Percentiles rank a stretch among this genome's conserved stretches.
phyloP scores from a whole-genome alignment of 768 basidiomycete species.

The Boletus pseudo-olivaceus region DNA sequence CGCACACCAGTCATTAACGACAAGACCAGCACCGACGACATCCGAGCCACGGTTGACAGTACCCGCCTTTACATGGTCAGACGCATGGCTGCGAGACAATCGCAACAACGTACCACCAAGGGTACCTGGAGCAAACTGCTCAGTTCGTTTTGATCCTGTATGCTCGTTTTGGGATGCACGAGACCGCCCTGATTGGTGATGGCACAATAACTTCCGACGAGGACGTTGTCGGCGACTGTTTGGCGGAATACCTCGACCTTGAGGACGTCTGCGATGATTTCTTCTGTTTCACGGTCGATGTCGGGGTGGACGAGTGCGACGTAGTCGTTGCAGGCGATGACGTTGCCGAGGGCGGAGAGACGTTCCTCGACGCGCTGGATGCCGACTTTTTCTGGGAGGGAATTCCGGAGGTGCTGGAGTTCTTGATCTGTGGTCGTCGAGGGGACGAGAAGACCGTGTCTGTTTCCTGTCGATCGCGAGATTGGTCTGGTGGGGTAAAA shows the following conservation, averaged over 20 bases:
- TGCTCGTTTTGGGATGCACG: constrained; percentile 95
- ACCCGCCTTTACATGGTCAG: constrained; percentile 62
- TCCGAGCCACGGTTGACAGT: constrained; percentile 99
- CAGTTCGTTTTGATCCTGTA: constrained; percentile 97
- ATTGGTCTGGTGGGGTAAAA: not conserved
- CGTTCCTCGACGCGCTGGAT: constrained; percentile 98
- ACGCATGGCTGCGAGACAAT: not conserved
- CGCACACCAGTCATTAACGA: constrained; percentile 99
- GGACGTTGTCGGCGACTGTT: constrained; percentile 93
- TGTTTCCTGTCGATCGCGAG: constrained; percentile 60
- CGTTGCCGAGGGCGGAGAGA: constrained; percentile 94
- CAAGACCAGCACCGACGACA: constrained; percentile 94
- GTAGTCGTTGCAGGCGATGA: constrained; percentile 98
- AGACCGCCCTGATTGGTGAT: constrained; percentile 97
- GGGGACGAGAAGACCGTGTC: constrained; percentile 95
- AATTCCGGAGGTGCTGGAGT: constrained; percentile 94
- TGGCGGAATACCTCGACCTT: constrained; percentile 99
- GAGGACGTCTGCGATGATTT: constrained; percentile 98
- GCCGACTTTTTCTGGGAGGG: constrained; percentile 87
- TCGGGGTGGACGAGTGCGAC: constrained; percentile 99
- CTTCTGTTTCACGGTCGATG: constrained; percentile 96
- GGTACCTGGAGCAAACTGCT: constrained; percentile 93
- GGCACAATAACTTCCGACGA: constrained; percentile 94
- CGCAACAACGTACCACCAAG: constrained; percentile 67
- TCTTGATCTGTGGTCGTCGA: constrained; percentile 97